Evolutionary conservation across 441 rosid genomes (phyloP), one percentile per base, ranked within the genome.

Genomic region (Mallotus repandus): DNA sequence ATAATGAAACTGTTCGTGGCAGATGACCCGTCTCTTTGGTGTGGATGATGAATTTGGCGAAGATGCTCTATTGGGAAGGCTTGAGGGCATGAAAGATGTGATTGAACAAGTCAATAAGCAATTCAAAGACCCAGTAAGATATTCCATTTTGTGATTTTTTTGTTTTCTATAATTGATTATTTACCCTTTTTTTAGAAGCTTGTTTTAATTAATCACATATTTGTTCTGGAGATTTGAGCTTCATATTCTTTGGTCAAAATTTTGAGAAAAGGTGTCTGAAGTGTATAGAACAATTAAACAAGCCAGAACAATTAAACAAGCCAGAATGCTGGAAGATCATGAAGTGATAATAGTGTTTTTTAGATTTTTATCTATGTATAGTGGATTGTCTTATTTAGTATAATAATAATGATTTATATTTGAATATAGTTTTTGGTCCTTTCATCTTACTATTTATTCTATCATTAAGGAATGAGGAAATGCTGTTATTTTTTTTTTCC

Each of bases 61-160:
- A 81, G 98, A 96, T 84, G 98, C 99, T 43, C 81, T 96, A 57
- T 72, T 96, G 82, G 98, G 99, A 79, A 96, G 89, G 88, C 97
- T 96, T 10, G 99, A 96, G 86, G 89, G 98, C 74, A 91, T 96
- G 98, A 96, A 96, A 84, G 96, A 92, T 73, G 97, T 96, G 71
- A 96, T 96, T 73, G 97, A 93, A 79, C 96, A 91, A 87, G 98
- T 96, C 50, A 93, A 96, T 76, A 89, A 77, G 83, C 99, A 96
- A 78, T 96, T 96, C 82, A 93, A 88, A 82, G 96, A 96, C 84
- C 99, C 99, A 2, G 98, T 96, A 91, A 79, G 89, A 72, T 63
- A 68, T 76, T 61, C 41, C 46, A 32, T 74, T 67, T 69, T 46
- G 75, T 49, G 45, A 55, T 61, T 75, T 53, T 68, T 25, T 66